These are phyloP conservation scores for Paecilomyces variotii DNA, from an alignment of 2,329 filamentous ascomycete genomes.

Conservation along the genomic window DNA sequence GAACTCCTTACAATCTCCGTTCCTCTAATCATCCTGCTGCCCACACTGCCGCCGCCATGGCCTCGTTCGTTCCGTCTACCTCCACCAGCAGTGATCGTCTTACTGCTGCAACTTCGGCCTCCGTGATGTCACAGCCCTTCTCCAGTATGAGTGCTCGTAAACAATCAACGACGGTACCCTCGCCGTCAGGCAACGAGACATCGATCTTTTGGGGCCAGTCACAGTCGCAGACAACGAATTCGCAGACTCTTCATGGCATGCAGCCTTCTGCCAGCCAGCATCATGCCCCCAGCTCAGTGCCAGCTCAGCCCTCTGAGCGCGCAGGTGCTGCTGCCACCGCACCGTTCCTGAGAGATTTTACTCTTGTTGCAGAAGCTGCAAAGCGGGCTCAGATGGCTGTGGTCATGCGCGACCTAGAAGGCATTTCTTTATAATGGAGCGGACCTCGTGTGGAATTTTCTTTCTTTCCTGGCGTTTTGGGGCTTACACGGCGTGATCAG, in stretches of 20 bases:
- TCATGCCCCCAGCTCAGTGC: constrained; percentile 4
- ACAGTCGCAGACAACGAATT: neutral
- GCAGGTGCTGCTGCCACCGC: constrained; percentile 39
- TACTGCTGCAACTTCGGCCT: neutral
- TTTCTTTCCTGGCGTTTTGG: constrained; percentile 3
- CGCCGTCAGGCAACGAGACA: neutral
- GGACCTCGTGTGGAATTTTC: neutral
- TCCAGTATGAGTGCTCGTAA: neutral
- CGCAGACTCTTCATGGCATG: neutral
- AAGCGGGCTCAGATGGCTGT: constrained; percentile 88
- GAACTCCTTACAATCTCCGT: constrained; percentile 2
- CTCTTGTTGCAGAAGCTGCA: constrained; percentile 81
- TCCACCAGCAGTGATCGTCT: constrained; percentile 2
- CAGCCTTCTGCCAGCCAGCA: neutral
- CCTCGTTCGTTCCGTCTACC: neutral
- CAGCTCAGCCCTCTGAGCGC: constrained; percentile 5
- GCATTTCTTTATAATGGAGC: constrained; percentile 24
- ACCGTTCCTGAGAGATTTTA: constrained; percentile 71
- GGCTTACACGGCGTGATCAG: neutral
- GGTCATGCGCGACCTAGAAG: constrained; percentile 72
- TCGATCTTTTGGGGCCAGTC: neutral
- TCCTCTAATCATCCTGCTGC: neutral
- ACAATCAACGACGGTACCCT: neutral
- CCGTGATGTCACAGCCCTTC: neutral
- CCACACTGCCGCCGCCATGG: neutral